These are phyloP conservation scores for Hippophae rhamnoides DNA, from an alignment of 306 rosid genomes.

Conservation along the genomic window DNA sequence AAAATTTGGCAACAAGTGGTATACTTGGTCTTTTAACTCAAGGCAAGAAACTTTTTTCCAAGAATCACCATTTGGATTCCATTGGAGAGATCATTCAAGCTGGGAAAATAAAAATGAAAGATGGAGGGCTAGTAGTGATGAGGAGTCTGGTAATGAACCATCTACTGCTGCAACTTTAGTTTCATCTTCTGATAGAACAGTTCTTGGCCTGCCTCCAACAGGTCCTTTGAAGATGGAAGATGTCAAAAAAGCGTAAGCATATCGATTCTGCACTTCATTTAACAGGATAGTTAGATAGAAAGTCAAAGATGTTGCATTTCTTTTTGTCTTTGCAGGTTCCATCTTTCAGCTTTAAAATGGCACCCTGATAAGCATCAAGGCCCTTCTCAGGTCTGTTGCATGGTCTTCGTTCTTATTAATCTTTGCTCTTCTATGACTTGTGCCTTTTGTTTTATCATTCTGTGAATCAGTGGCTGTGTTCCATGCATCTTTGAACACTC, in stretches of 20 bases:
- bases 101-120: constrained; percentile 31
- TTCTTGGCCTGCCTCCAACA: constrained; percentile 67
- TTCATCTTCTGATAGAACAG: constrained; percentile 49
- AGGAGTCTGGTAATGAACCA: constrained; percentile 41
- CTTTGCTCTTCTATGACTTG: too few species aligned
- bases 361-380: constrained; percentile 93
- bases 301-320: not conserved
- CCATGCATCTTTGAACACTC: too few species aligned
- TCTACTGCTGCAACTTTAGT: constrained; percentile 21
- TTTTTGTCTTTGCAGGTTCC: constrained; percentile 45
- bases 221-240: constrained; percentile 80
- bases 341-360: constrained; percentile 81
- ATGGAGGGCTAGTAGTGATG: constrained; percentile 47
- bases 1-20: constrained; percentile 45
- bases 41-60: constrained; percentile 26
- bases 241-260: constrained; percentile 81
- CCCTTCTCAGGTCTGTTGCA: constrained; percentile 65
- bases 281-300: not conserved
- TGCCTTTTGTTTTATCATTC: too few species aligned
- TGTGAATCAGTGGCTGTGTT: too few species aligned
- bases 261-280: not conserved
- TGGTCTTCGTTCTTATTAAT: not conserved
- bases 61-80: constrained; percentile 43
- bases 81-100: constrained; percentile 47
- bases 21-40: constrained; percentile 49